Evolutionary conservation across 176 grass and related monocot genomes (phyloP), one percentile per base, ranked within the genome.

Genomic region (Dactylis glomerata): DNA sequence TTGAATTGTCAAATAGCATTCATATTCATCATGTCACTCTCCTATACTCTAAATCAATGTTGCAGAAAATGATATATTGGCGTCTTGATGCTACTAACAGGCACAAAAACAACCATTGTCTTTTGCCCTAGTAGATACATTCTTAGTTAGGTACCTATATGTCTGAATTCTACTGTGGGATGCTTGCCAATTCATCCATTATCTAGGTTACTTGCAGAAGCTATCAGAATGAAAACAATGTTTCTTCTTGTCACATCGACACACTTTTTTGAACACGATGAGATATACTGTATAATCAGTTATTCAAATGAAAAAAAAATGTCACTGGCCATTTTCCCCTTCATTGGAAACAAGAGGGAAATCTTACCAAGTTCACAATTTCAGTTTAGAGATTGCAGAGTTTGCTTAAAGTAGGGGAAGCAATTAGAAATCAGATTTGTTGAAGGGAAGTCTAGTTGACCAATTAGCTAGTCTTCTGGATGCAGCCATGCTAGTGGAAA

Each of bases 121-220:
- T 83, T 56, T 69, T 65, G 22, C 65, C 55, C 55, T 86, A 46
- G 19, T 57, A 50, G n/a, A 65, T 83, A 78, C 50, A 61, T 72
- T 26, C 31, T 52, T 77, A 88, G 67, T 14, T 72, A 82, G 83
- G 59, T 70, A 77, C 33, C 30, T 34, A 17, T n/a, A 73, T 65
- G 65, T 72, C 33, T 44, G 32, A 52, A 89, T 64, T 90, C 16
- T 84, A 79, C 68, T 69, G 58, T 84, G 38, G n/a, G 68, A 87
- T 76, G 81, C 84, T 87, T 91, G 81, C 68, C 19, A 75, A 61
- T 84, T 80, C 76, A 83, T 82, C 75, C 84, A 90, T 46, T 61
- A 73, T 52, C 10, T 57, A 41, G 73, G 70, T 83, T 83, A 86
- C 65, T 90, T 73, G 64, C 33, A 67, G 66, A 84, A 79, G 38